These are phyloP conservation scores for Russula earlei DNA, from an alignment of 768 basidiomycete species.

Conservation along the genomic window DNA sequence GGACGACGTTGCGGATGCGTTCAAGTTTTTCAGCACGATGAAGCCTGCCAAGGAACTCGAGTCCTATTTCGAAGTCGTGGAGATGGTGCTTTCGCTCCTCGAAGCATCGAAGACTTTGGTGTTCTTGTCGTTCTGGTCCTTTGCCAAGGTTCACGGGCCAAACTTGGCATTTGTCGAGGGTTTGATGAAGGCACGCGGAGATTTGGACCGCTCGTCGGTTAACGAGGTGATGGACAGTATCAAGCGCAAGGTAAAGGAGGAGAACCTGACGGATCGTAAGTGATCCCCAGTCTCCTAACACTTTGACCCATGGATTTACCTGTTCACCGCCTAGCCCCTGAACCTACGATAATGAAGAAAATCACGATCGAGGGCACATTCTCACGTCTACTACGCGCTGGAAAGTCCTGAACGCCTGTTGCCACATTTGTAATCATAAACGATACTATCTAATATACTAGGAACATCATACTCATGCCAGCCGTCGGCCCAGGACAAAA, in stretches of 20 bases:
- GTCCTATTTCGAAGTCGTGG: slow-evolving; percentile 74
- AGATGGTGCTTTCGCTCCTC: slow-evolving; percentile 70
- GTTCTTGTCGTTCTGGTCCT: slow-evolving; percentile 89
- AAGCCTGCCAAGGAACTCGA: slow-evolving; percentile 78
- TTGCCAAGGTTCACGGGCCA: slow-evolving; percentile 90
- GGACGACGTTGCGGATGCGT: slow-evolving; percentile 68
- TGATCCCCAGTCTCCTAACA: slow-evolving; percentile 12
- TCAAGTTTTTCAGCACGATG: slow-evolving; percentile 70
- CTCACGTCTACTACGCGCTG: slow-evolving; percentile 57
- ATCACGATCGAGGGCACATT: slow-evolving; percentile 66
- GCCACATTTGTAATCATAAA: neutral
- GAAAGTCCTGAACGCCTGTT: slow-evolving; percentile 7
- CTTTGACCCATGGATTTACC: neutral
- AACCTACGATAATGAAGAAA: slow-evolving; percentile 90
- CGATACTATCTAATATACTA: neutral
- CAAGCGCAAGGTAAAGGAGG: slow-evolving; percentile 87
- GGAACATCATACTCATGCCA: slow-evolving; percentile 2
- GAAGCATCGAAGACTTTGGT: slow-evolving; percentile 83
- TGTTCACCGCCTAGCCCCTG: slow-evolving; percentile 42
- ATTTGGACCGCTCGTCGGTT: slow-evolving; percentile 81
- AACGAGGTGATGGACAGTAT: slow-evolving; percentile 91
- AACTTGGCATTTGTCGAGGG: slow-evolving; percentile 87
- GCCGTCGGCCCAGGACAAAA: no score
- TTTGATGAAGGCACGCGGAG: slow-evolving; percentile 80
- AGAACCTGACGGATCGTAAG: slow-evolving; percentile 74